Evolutionary conservation across 148 eudicot genomes (phyloP).

Genomic region (Chenopodium berlandieri): DNA sequence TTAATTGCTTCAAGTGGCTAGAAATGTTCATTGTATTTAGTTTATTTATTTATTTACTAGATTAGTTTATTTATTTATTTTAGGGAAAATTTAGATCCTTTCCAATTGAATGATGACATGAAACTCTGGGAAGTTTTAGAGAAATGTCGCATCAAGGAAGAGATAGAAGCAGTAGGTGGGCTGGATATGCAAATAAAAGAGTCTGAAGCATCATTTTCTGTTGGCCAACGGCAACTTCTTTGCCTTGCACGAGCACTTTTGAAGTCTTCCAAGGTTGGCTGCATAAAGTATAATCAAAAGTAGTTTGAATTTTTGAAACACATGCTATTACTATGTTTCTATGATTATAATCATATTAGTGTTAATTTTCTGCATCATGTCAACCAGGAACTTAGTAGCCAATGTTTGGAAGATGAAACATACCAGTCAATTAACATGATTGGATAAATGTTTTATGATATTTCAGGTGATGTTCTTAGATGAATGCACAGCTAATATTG

Average conservation of each 20-base stretch:
- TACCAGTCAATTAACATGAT: background rate
- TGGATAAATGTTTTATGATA: slow-evolving; percentile 3
- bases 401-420: background rate
- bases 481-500: slow-evolving; percentile 96
- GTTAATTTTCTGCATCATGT: background rate
- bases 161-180: slow-evolving; percentile 72
- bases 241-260: slow-evolving; percentile 98
- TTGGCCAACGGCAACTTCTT: slow-evolving; percentile 87
- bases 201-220: slow-evolving; percentile 74
- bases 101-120: slow-evolving; percentile 43
- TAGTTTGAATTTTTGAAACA: background rate
- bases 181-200: slow-evolving; percentile 65
- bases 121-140: slow-evolving; percentile 72
- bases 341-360: background rate
- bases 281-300: background rate
- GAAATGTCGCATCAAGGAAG: slow-evolving; percentile 78
- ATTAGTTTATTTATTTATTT: background rate
- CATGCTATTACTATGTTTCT: background rate
- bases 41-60: slow-evolving; percentile 11
- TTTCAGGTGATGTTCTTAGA: slow-evolving; percentile 86
- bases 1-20: background rate
- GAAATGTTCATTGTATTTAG: background rate
- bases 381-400: background rate
- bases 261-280: slow-evolving; percentile 72
- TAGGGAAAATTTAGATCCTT: slow-evolving; percentile 92